Evolutionary conservation across 2,329 filamentous ascomycete species (phyloP).

Genomic region (Pseudogymnoascus sp.): DNA sequence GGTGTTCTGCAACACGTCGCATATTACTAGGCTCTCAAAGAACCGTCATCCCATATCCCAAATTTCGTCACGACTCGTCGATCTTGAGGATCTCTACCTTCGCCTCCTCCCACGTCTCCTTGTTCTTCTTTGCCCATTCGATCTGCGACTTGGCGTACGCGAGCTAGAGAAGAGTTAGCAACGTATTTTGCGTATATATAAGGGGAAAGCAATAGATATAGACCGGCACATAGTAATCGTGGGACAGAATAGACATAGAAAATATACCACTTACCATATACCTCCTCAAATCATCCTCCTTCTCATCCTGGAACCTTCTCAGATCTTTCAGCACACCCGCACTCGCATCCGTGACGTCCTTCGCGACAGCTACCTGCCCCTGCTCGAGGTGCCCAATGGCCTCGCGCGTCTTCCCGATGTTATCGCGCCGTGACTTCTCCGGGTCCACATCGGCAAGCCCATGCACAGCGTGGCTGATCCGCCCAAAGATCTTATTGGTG

Average conservation of each 20-base stretch:
- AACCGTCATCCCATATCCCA: neutral
- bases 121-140: conserved; percentile 66
- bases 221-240: neutral
- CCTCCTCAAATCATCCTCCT: conserved; percentile 84
- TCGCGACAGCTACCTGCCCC: conserved; percentile 77
- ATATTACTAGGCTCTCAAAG: conserved; percentile 4
- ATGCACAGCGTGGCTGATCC: conserved; percentile 89
- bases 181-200: conserved; percentile 12
- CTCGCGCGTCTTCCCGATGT: conserved; percentile 92
- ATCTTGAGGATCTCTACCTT: conserved; percentile 65
- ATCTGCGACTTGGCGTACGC: conserved; percentile 66
- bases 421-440: conserved; percentile 82
- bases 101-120: conserved; percentile 67
- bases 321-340: conserved; percentile 81
- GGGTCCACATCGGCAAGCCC: conserved; percentile 95
- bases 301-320: conserved; percentile 87
- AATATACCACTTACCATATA: conserved; percentile 72
- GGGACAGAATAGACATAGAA: neutral
- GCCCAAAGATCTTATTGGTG: conserved; percentile 87
- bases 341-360: conserved; percentile 90
- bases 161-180: conserved; percentile 40
- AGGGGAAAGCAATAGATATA: neutral
- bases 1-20: neutral
- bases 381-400: conserved; percentile 80
- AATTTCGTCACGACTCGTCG: conserved; percentile 32